Percentiles rank a stretch among this genome's conserved stretches.
Conservation (phyloP, 129 eudicot genomes). For the Flaveria trinervia region DNA sequence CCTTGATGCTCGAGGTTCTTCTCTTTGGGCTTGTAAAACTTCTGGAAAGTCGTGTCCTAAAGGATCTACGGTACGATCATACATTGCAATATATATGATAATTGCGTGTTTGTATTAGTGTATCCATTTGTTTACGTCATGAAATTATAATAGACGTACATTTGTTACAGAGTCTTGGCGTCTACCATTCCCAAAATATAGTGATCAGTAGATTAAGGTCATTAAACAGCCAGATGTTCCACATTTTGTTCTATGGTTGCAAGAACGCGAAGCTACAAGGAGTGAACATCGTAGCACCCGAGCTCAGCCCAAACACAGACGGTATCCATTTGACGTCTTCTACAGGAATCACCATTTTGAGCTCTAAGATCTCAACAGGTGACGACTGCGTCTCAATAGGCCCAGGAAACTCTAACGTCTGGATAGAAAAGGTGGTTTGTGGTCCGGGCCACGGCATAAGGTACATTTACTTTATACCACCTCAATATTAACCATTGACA, state of each 20-base stretch:
- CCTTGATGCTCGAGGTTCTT: conserved; percentile 2
- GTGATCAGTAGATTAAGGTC: conserved; percentile 18
- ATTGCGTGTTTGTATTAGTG: too few relatives aligned
- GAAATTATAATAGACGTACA: too few relatives aligned
- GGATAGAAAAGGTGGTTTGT: conserved; percentile 25
- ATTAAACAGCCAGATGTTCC: conserved; percentile 31
- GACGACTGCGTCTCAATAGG: conserved; percentile 29
- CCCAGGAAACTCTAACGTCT: conserved; percentile 17
- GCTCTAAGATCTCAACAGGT: not conserved
- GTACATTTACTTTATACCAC: not conserved
- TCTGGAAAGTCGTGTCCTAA: too few relatives aligned
- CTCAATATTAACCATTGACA: too few relatives aligned
- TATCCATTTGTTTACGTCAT: too few relatives aligned
- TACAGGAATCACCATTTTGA: too few relatives aligned
- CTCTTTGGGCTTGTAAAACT: too few relatives aligned
- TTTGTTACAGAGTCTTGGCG: too few relatives aligned
- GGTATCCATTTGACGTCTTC: too few relatives aligned
- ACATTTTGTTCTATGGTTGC: conserved; percentile 12
- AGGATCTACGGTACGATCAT: not conserved
- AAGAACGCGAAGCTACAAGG: not conserved
- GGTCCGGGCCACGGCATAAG: conserved; percentile 33
- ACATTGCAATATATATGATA: too few relatives aligned
- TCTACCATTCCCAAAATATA: conserved; percentile 16
- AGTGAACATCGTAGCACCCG: too few relatives aligned
- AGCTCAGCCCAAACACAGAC: too few relatives aligned